Conservation (phyloP, 768 basidiomycete genomes). For the Sistotremastrum niveocremeum region DNA sequence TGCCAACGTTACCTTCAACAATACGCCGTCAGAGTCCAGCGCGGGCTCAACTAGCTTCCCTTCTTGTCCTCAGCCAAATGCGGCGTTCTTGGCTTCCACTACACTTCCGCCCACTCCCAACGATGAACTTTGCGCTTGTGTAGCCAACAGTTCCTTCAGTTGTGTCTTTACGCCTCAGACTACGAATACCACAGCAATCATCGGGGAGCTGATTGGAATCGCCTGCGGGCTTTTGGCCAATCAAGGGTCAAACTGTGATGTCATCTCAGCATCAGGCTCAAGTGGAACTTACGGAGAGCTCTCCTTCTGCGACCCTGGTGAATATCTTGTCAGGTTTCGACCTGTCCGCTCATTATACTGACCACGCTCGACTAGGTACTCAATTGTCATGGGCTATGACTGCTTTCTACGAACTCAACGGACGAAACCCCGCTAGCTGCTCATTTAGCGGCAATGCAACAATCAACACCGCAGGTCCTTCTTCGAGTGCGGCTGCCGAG, state of each 20-base stretch:
- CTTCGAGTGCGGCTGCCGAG: constrained; percentile 33
- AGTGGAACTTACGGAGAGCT: constrained; percentile 66
- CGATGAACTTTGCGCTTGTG: constrained; percentile 63
- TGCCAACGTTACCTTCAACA: constrained; percentile 33
- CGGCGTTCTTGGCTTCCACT: constrained; percentile 49
- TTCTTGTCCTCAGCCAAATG: constrained; percentile 48
- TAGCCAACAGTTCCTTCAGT: constrained; percentile 45
- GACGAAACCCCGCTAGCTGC: constrained; percentile 49
- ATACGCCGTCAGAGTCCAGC: constrained; percentile 42
- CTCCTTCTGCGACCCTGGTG: constrained; percentile 71
- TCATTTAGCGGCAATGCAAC: constrained; percentile 79
- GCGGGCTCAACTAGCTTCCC: constrained; percentile 39
- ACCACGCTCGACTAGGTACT: constrained; percentile 31
- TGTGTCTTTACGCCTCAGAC: constrained; percentile 62
- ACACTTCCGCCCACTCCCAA: constrained; percentile 78
- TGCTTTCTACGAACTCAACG: constrained; percentile 54
- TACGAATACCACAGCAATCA: constrained; percentile 41
- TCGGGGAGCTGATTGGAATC: constrained; percentile 49
- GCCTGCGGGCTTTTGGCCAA: constrained; percentile 57
- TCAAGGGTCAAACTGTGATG: constrained; percentile 44
- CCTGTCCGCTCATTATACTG: constrained; percentile 1
- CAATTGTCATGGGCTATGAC: constrained; percentile 78
- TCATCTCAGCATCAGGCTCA: constrained; percentile 60
- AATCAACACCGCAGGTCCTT: constrained; percentile 42
- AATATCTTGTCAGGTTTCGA: constrained; percentile 12